Percentiles rank a stretch among this genome's conserved stretches.
phyloP scores from a whole-genome alignment of 2,329 filamentous ascomycete species.

The Graphiopsis chlorocephala region DNA sequence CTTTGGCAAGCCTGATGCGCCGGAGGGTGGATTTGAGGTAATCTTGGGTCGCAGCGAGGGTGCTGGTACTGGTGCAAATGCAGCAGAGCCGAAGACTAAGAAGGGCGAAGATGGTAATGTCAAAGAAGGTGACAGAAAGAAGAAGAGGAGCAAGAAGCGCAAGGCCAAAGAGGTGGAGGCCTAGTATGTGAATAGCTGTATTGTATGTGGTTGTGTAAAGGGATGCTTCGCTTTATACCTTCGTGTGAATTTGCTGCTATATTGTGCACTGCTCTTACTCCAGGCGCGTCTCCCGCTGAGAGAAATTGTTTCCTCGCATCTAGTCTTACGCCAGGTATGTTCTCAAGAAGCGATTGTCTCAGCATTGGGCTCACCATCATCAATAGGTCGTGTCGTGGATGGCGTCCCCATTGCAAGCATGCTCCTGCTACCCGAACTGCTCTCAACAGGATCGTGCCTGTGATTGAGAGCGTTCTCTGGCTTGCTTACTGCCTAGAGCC shows the following conservation, averaged over 20 bases:
- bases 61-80: constrained; percentile 26
- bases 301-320: not conserved
- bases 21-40: constrained; percentile 41
- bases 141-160: constrained; percentile 39
- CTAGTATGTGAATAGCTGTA: not conserved
- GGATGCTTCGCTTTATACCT: not conserved
- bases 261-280: not conserved
- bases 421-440: not conserved
- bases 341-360: not conserved
- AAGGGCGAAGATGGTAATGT: constrained; percentile 31
- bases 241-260: not conserved
- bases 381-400: not conserved
- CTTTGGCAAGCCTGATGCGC: constrained; percentile 60
- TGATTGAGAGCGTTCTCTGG: not conserved
- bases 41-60: constrained; percentile 27
- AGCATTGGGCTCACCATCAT: not conserved
- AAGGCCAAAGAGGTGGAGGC: constrained; percentile 37
- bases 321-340: not conserved
- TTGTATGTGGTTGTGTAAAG: not conserved
- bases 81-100: constrained; percentile 23
- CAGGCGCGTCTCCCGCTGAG: not conserved
- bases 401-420: not conserved
- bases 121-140: constrained; percentile 37
- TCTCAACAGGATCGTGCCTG: not conserved
- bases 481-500: not conserved